A percentile compares a stretch with the other conserved stretches of the same genome.
Conservation (phyloP, 176 grass and related monocot genomes). For the Bolboschoenus planiculmis region DNA sequence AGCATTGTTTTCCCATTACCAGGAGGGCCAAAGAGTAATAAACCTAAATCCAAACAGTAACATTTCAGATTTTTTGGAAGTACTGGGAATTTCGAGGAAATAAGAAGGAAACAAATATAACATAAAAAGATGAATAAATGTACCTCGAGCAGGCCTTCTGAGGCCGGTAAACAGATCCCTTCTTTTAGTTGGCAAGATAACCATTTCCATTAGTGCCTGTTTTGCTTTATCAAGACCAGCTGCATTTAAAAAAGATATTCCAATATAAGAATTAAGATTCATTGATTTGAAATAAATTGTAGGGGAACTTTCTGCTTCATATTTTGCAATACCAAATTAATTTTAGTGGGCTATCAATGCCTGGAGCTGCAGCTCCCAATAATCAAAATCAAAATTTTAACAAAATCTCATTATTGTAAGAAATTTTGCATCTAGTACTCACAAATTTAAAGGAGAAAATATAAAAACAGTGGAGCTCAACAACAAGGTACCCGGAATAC, state of each 20-base stretch:
- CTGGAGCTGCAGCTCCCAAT: neutral
- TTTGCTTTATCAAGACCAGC: slow-evolving; percentile 97
- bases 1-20: slow-evolving; percentile 99
- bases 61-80: neutral
- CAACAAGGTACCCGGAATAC: neutral
- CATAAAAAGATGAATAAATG: neutral
- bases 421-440: neutral
- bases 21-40: slow-evolving; percentile 51
- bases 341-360: neutral
- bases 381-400: neutral
- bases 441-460: neutral
- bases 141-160: slow-evolving; percentile 85
- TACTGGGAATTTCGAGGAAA: neutral
- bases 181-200: slow-evolving; percentile 93
- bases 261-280: neutral
- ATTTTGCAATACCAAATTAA: neutral
- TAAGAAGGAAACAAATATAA: neutral
- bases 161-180: slow-evolving; percentile 88
- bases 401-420: neutral
- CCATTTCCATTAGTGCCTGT: slow-evolving; percentile 99
- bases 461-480: neutral
- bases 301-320: neutral
- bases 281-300: neutral
- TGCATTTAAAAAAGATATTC: slow-evolving; percentile 27
- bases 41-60: neutral